Evolutionary conservation across 352 stramenopile species (phyloP).

Genomic region (Pythium phragmitis): DNA sequence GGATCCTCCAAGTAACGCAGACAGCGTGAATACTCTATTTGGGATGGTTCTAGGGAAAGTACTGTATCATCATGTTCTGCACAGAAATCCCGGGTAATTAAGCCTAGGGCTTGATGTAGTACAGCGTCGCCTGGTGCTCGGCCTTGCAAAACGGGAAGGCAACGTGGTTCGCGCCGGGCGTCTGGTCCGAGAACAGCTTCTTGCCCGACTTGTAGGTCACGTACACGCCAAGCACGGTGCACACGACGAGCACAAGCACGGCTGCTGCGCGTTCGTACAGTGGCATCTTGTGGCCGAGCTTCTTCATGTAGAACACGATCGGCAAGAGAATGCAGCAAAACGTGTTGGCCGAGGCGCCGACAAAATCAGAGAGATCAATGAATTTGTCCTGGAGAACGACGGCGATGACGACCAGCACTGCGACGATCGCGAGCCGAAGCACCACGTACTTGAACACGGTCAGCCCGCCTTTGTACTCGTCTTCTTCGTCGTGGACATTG

Average conservation of each 20-base stretch:
- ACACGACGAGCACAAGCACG: slow-evolving; percentile 47
- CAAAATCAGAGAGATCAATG: slow-evolving; percentile 66
- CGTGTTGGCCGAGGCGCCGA: slow-evolving; percentile 55
- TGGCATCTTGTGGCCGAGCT: slow-evolving; percentile 44
- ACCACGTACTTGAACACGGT: slow-evolving; percentile 45
- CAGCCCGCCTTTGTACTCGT: slow-evolving; percentile 36
- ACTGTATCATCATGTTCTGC: too few relatives aligned
- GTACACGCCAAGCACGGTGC: slow-evolving; percentile 42
- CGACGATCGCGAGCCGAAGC: slow-evolving; percentile 55
- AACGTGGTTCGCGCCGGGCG: slow-evolving; percentile 21
- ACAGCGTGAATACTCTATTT: too few relatives aligned
- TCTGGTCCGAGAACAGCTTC: slow-evolving; percentile 40
- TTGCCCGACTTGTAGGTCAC: slow-evolving; percentile 34
- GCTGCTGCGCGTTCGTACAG: slow-evolving; percentile 24
- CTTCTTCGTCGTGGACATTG: slow-evolving; percentile 35
- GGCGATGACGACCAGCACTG: slow-evolving; percentile 36
- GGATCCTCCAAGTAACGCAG: too few relatives aligned
- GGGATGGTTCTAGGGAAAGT: too few relatives aligned
- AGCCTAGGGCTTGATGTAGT: slow-evolving; percentile 26
- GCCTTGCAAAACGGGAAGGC: slow-evolving; percentile 61
- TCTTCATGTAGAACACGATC: slow-evolving; percentile 74
- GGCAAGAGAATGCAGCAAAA: slow-evolving; percentile 66
- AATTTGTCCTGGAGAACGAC: slow-evolving; percentile 50
- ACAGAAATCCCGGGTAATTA: too few relatives aligned
- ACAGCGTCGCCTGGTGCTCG: slow-evolving; percentile 32